Evolutionary conservation across 2,329 filamentous ascomycete species (phyloP).

Genomic region (Fusarium equiseti): DNA sequence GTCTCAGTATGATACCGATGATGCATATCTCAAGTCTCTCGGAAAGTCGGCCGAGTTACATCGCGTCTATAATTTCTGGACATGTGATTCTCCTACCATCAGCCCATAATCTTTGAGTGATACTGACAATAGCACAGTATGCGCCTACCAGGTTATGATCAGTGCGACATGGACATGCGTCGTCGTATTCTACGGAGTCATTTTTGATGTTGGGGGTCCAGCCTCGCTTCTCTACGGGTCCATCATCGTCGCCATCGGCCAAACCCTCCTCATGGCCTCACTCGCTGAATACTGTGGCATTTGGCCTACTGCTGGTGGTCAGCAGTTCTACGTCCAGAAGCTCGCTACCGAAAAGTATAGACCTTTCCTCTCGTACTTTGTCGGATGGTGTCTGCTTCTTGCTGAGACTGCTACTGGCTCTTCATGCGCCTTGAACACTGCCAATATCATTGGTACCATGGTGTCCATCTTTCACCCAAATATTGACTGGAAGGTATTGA

Average conservation of each 20-base stretch:
- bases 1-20: not conserved
- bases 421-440: slow-evolving; percentile 18
- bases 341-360: slow-evolving; percentile 2
- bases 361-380: slow-evolving; percentile 5
- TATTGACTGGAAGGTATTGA: slow-evolving; percentile 4
- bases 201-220: slow-evolving; percentile 24
- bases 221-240: slow-evolving; percentile 14
- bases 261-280: slow-evolving; percentile 17
- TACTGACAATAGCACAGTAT: not conserved
- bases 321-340: slow-evolving; percentile 15
- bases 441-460: slow-evolving; percentile 13
- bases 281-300: slow-evolving; percentile 25
- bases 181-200: slow-evolving; percentile 20
- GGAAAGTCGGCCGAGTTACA: slow-evolving; percentile 16
- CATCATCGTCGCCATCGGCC: slow-evolving; percentile 25
- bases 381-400: slow-evolving; percentile 19
- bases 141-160: slow-evolving; percentile 32
- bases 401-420: slow-evolving; percentile 12
- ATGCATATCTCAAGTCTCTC: slow-evolving; percentile 14
- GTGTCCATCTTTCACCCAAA: slow-evolving; percentile 17
- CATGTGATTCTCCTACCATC: not conserved
- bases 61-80: slow-evolving; percentile 28
- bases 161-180: slow-evolving; percentile 30
- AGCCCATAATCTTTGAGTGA: not conserved
- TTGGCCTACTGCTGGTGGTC: slow-evolving; percentile 18